Evolutionary conservation across 352 stramenopile genomes (phyloP), one percentile per base, ranked within the genome.

Genomic region (Globisporangium lucens): DNA sequence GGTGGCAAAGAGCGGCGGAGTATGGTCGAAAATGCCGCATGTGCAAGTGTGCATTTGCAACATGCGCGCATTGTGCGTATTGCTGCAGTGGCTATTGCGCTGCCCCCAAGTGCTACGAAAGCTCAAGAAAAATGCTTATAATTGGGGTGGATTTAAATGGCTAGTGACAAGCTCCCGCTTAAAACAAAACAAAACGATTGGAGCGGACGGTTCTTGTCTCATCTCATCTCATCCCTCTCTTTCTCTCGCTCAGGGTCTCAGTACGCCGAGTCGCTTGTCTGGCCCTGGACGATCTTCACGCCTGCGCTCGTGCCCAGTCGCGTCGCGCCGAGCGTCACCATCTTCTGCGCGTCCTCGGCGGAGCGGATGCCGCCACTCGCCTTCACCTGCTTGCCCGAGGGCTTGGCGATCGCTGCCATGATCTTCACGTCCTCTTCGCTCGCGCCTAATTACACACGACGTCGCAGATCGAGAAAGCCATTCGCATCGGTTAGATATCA

Each of bases 321-420:
- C 57, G 84, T 90, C 47, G 87, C 87, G 49, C 89, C 89, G 2
- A 89, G 74, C 35, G 75, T 75, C 5, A 95, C 60, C 87, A 95
- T 95, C 60, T 80, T 83, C 20, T 77, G 57, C 7, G 89, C 89
- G 43, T 96, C 87, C 0, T 75, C 77, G 17, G 70, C 61, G 22
- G 81, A 90, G 38, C 85, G 87, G 56, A 96, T 88, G 63, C 89
- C 89, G 49, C 89, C 87, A 41, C 84, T 92, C 33, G 89, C 89
- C 67, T 96, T 96, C 61, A 96, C 85, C 55, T 89, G 74, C 67
- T 91, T 90, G 47, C 74, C 77, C 17, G 77, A 75, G 9, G 78
- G 78, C 62, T 83, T 77, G 24, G 83, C 85, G 24, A 91, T 79
- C 49, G 68, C 75, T 13, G 67, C 74, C 89, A 96, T 95, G 67